Base-by-base conservation (phyloP, 768 basidiomycete species). In the Lentinula boryana region DNA sequence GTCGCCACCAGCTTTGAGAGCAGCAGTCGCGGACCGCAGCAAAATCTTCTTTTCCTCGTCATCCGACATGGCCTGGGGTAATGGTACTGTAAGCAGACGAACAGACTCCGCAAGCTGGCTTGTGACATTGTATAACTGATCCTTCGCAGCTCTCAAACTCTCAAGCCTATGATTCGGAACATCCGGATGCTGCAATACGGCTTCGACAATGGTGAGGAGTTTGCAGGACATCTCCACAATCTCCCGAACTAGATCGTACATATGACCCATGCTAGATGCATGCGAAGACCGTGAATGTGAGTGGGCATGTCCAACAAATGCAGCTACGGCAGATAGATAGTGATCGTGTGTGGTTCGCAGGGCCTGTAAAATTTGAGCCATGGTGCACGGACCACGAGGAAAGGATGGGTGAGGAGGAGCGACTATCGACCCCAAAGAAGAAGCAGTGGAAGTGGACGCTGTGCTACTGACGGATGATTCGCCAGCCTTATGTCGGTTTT, bases 301-400 rank as follows among this genome's bases (percentile, higher is more conserved):
- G 68, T 98, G 96, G 1, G 94, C 91, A 69, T 98, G 95, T 1
- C 95, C 96, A 67, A 99, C 97, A 71, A 99, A 95, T 5, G 95
- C 96, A 21, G 97, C 95, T 68, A 97, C 93, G 18, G 93, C 91
- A 4, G 93, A 96, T 10, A 98, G 79, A 67, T 95, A 90, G 53
- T 89, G 84, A 69, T 97, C 95, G 69, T 97, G 94, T 13, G 91
- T 91, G 63, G 78, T 74, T n/a, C 89, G 85, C 49, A 97, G 80
- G 6, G 88, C 85, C 61, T 88, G 87, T 72, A 89, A 79, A 5
- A 92, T 83, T 67, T 91, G 87, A 1, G 79, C 72, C 51, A 86
- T 78, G 23, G 82, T 85, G 40, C 86, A 84, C 50, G 89, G 86
- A 3, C 93, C 93, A 41, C 79, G 79, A 43, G 91, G 92, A 67